Percentiles rank a stretch among this genome's conserved stretches.
phyloP scores from a whole-genome alignment of 2,329 filamentous ascomycete genomes.

The Clonostachys rosea region DNA sequence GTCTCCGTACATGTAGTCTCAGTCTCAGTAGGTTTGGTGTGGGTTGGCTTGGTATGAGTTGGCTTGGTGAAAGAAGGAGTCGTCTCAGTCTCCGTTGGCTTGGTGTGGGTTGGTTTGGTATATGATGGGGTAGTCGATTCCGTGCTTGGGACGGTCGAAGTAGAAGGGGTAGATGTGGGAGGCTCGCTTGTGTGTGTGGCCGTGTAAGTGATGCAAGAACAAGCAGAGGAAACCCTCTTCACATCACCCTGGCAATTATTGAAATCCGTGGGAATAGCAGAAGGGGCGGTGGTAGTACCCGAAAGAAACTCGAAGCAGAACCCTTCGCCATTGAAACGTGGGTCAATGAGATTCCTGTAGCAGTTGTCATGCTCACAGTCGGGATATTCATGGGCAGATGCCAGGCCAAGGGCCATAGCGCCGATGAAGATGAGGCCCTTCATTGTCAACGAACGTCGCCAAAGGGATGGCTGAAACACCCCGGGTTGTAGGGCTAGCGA shows the following conservation, averaged over 20 bases:
- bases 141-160: slow-evolving; percentile 1
- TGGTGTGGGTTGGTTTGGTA: slow-evolving; percentile 2
- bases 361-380: slow-evolving; percentile 11
- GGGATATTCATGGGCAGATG: slow-evolving; percentile 1
- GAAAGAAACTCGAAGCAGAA: slow-evolving; percentile 26
- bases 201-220: slow-evolving; percentile 30
- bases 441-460: slow-evolving; percentile 1
- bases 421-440: slow-evolving; percentile 3
- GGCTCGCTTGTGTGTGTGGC: slow-evolving; percentile 15
- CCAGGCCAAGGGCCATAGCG: slow-evolving; percentile 2
- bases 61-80: background rate
- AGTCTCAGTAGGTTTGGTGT: slow-evolving; percentile 12
- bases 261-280: slow-evolving; percentile 21
- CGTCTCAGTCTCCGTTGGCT: slow-evolving; percentile 2
- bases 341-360: slow-evolving; percentile 26
- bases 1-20: slow-evolving; percentile 1
- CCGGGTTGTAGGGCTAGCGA: too few relatives aligned
- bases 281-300: slow-evolving; percentile 15
- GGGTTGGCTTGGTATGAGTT: slow-evolving; percentile 18
- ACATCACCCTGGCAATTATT: slow-evolving; percentile 17
- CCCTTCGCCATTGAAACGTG: slow-evolving; percentile 15
- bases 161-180: background rate
- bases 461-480: too few relatives aligned
- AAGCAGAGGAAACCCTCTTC: slow-evolving; percentile 22
- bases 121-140: slow-evolving; percentile 1